Evolutionary conservation across 139 green algal species (phyloP).

Genomic region (Marvania coccoides): DNA sequence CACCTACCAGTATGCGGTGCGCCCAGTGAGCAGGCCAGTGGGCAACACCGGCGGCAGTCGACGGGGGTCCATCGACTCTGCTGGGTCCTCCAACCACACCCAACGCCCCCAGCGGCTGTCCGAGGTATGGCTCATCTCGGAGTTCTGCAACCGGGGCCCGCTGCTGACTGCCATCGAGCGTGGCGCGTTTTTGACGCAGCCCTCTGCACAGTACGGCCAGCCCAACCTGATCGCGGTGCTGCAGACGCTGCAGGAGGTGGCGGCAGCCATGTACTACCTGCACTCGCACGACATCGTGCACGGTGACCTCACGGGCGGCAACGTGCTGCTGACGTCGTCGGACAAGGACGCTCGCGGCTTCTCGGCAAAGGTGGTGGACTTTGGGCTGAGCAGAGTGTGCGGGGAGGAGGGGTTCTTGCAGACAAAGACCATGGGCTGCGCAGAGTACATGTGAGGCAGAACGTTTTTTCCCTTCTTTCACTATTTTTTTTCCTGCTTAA

Average conservation of each 20-base stretch:
- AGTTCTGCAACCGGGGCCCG: conserved; percentile 40
- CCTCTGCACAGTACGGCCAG: conserved; percentile 17
- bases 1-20: conserved; percentile 38
- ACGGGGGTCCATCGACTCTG: neutral
- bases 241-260: conserved; percentile 38
- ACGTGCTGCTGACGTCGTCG: conserved; percentile 23
- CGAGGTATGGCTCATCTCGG: conserved; percentile 35
- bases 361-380: conserved; percentile 53
- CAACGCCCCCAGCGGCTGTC: neutral
- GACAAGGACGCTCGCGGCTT: conserved; percentile 32
- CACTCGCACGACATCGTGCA: conserved; percentile 35
- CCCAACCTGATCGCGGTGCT: conserved; percentile 37
- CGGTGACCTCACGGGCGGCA: conserved; percentile 29
- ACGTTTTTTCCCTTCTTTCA: neutral
- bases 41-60: neutral
- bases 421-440: conserved; percentile 30
- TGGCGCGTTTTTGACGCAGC: conserved; percentile 37
- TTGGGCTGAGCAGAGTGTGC: conserved; percentile 57
- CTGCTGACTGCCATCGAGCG: conserved; percentile 40
- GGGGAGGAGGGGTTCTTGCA: conserved; percentile 11
- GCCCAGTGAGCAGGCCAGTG: neutral
- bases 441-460: conserved; percentile 29
- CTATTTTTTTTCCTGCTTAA: neutral
- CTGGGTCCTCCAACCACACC: neutral
- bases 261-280: conserved; percentile 35